Percentiles rank a stretch among this genome's conserved stretches.
Evolutionary conservation across 2,329 filamentous ascomycete genomes (phyloP).

Genomic region (Chalara sp.): DNA sequence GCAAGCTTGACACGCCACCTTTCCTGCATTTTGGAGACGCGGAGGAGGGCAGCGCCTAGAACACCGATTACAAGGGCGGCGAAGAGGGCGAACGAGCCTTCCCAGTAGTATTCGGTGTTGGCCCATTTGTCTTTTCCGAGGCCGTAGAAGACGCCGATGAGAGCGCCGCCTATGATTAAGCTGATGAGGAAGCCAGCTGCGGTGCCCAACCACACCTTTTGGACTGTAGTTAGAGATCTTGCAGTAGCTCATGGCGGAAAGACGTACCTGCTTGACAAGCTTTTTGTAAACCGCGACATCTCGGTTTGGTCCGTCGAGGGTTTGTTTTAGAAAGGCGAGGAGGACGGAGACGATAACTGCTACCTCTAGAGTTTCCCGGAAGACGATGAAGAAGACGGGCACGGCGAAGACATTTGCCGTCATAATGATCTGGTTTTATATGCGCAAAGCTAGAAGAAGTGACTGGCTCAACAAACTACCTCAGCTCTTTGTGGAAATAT

Average conservation of each 20-base stretch:
- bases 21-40: slow-evolving; percentile 74
- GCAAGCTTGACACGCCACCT: slow-evolving; percentile 85
- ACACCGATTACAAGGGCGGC: slow-evolving; percentile 75
- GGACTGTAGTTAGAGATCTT: neutral
- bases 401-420: slow-evolving; percentile 68
- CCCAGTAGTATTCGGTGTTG: slow-evolving; percentile 68
- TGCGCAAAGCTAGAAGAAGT: no score
- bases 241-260: neutral
- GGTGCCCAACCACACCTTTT: slow-evolving; percentile 52
- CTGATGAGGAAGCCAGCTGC: slow-evolving; percentile 46
- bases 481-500: no score
- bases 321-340: slow-evolving; percentile 78
- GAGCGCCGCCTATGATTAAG: slow-evolving; percentile 48
- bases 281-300: slow-evolving; percentile 60
- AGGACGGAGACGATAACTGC: slow-evolving; percentile 84
- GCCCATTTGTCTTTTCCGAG: slow-evolving; percentile 62
- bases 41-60: slow-evolving; percentile 73
- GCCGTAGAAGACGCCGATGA: slow-evolving; percentile 61
- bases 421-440: slow-evolving; percentile 29
- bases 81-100: slow-evolving; percentile 70
- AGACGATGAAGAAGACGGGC: slow-evolving; percentile 84
- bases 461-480: no score
- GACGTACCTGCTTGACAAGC: slow-evolving; percentile 48
- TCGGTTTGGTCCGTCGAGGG: slow-evolving; percentile 55
- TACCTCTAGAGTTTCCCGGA: slow-evolving; percentile 78